Base-by-base conservation (phyloP, 2,329 filamentous ascomycete genomes). In the Aureobasidium sp. region DNA sequence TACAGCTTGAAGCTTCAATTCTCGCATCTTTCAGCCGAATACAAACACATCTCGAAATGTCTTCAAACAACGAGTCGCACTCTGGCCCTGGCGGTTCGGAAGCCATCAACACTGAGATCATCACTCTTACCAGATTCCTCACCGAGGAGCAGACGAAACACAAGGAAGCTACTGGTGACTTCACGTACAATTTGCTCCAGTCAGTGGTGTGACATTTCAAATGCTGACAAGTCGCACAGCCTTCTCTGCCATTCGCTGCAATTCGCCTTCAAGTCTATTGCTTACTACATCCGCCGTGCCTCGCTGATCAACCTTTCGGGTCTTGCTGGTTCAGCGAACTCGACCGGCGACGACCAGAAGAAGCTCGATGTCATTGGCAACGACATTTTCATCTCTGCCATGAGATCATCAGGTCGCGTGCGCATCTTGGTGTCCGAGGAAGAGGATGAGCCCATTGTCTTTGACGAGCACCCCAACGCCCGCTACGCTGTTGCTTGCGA, bases 311-410 rank as follows among this genome's bases (percentile, higher is more conserved):
- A 82, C 78, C 85, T 99, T 65, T 95, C 91, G 58, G 94, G 94
- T 65, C 86, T 99, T 53, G 94, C 94, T 65, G 94, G 94, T 64
- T 94, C 93, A 64, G 90, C 91, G 68, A 99, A 99, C 79, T 90
- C 83, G 60, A 97, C 94, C 3, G 94, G 94, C 67, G 94, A 99
- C 76, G 94, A 97, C 75, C 94, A 99, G 77, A 99, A 99, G 86
- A 99, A 99, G 81, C 90, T 99, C 66, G 94, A 99, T 75, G 93
- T 99, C 64, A 97, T 99, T 74, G 93, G 92, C 75, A 97, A 99
- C 75, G 94, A 99, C 75, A 83, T 99, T 70, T 99, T 99, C 80
- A 90, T 99, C 72, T 87, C 90, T 65, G 90, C 92, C 66, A 97
- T 99, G 94, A 86, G 85, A 69, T 93, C 90, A 59, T 96, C 89